These are phyloP conservation scores for Mikania micrantha DNA, from an alignment of 129 eudicot species.

Conservation along the genomic window DNA sequence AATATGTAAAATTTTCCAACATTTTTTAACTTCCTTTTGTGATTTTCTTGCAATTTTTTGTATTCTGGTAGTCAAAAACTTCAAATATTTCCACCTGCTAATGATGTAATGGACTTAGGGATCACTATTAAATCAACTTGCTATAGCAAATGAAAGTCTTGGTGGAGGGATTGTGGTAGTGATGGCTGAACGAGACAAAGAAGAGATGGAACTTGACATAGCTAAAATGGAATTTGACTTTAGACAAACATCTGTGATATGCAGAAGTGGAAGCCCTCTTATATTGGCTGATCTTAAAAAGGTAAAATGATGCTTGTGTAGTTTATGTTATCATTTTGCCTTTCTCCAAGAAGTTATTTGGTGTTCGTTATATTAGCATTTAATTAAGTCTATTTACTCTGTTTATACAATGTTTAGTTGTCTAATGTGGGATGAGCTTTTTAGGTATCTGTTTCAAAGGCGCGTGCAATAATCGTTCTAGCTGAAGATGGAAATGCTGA, in stretches of 20 bases:
- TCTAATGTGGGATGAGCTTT: constrained; percentile 7
- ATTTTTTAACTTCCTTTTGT: constrained; percentile 1
- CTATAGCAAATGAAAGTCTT: constrained; percentile 82
- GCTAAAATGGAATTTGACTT: constrained; percentile 89
- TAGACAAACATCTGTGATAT: constrained; percentile 79
- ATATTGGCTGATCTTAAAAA: constrained; percentile 76
- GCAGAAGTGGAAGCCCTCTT: constrained; percentile 91
- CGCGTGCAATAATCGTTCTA: constrained; percentile 80
- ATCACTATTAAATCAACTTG: constrained; percentile 72
- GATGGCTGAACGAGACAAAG: constrained; percentile 91
- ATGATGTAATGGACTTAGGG: constrained; percentile 42
- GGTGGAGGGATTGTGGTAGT: constrained; percentile 88
- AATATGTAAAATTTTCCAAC: neutral
- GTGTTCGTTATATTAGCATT: neutral
- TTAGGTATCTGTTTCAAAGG: constrained; percentile 85
- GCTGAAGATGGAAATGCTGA: constrained; percentile 95
- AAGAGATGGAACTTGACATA: constrained; percentile 88
- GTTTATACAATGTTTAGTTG: too few relatives aligned
- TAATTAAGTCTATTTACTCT: neutral
- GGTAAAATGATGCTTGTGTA: constrained; percentile 25
- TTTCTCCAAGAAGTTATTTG: neutral
- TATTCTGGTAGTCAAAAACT: neutral
- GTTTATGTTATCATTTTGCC: neutral
- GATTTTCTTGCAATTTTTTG: neutral
- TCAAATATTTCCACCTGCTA: neutral